Base-by-base conservation (phyloP, 1,139 yeast species). In the Spencermartinsiella ligniputridi region DNA sequence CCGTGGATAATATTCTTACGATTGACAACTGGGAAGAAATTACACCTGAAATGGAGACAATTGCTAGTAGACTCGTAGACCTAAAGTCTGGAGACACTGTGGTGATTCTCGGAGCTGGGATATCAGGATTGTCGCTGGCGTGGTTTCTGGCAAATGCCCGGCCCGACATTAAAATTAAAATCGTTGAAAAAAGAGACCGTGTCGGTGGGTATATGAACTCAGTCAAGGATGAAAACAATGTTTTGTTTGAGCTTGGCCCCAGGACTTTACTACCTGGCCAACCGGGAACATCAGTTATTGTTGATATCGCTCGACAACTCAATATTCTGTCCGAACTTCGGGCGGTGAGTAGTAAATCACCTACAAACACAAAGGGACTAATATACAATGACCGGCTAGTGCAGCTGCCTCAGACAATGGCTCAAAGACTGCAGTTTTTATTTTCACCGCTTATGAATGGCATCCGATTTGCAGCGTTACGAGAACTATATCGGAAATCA, bases 181-280 rank as follows among this genome's bases (percentile, higher is more conserved):
- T 92, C 0, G 75, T 74, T 49, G 97, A 92, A 54, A 62, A 72
- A 19, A 52, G 70, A 2, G 42, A 57, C 1, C 66, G 78, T 39
- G 68, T 78, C 4, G 97, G 97, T 15, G 98, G 98, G 0, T 89
- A 87, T 78, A 84, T 92, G 60, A 67, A 74, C 35, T 76, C 94
- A 8, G 55, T 50, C 8, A 48, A 33, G 1, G 51, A 39, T 13
- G 54, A 46, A 3, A 33, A 39, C 16, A 11, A n/a, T 8, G 51
- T 57, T 1, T 37, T 63, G 17, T 58, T 66, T 40, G 74, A 70
- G 44, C 58, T 60, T 37, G 74, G 75, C 0, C 75, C 74, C 3
- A 59, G 74, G 20, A 70, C 74, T 3, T 51, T 70, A 35, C 56
- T 70, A 39, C 71, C 70, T 1, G 52, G 62, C 11, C 67, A 65